phyloP scores from a whole-genome alignment of 2,329 filamentous ascomycete species.

The Phialophora macrospora region DNA sequence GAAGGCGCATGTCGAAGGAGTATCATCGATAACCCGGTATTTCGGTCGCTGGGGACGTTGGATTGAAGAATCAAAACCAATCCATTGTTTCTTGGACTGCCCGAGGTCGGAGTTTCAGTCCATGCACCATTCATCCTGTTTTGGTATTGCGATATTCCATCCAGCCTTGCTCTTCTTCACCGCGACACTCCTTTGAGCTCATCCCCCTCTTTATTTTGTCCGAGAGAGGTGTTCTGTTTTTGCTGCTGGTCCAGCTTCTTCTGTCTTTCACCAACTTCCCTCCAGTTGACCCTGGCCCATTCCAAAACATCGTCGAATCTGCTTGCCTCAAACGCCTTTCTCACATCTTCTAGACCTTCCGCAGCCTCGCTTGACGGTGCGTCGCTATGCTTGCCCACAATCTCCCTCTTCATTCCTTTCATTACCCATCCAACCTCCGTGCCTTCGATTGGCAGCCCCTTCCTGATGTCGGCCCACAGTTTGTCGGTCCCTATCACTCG shows the following conservation, averaged over 20 bases:
- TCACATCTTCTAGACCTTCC: neutral
- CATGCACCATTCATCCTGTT: neutral
- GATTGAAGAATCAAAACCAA: neutral
- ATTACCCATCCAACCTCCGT: constrained; percentile 25
- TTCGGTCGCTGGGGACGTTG: neutral
- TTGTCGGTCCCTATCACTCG: constrained; percentile 17
- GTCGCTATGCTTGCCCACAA: constrained; percentile 10
- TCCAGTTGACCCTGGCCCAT: constrained; percentile 26
- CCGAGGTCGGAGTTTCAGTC: neutral
- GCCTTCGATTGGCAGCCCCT: constrained; percentile 22
- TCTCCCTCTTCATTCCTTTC: constrained; percentile 34
- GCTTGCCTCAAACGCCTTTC: constrained; percentile 18
- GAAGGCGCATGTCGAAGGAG: neutral
- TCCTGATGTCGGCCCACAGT: constrained; percentile 35
- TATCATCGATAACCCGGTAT: neutral
- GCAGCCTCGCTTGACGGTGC: neutral
- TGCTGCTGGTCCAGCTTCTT: constrained; percentile 17
- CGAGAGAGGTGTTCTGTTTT: constrained; percentile 7
- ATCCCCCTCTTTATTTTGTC: constrained; percentile 10
- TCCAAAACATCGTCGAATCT: constrained; percentile 25
- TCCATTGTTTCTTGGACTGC: neutral
- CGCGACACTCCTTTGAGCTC: neutral
- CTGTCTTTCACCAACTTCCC: constrained; percentile 21
- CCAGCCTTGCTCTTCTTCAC: neutral
- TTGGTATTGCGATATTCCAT: neutral